These are phyloP conservation scores for Neurospora crassa DNA, from an alignment of 2,329 filamentous ascomycete genomes.

Conservation along the genomic window DNA sequence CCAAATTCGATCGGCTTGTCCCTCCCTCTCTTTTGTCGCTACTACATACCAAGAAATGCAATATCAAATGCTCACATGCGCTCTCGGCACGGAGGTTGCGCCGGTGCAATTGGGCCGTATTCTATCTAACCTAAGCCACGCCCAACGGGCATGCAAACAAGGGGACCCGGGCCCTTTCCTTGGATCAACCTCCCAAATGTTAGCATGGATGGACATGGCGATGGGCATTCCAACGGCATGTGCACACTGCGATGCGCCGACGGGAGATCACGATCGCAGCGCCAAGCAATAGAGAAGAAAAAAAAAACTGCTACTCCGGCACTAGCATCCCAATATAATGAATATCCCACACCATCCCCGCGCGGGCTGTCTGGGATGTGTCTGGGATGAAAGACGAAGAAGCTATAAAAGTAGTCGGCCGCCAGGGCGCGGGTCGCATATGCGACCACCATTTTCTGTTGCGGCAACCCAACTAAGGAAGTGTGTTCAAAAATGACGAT, in stretches of 20 bases:
- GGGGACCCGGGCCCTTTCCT: background rate
- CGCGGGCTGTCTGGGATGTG: background rate
- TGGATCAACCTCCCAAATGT: background rate
- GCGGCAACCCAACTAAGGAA: background rate
- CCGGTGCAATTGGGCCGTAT: background rate
- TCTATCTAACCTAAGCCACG: background rate
- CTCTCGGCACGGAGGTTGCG: background rate
- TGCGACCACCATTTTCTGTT: background rate
- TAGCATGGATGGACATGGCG: background rate
- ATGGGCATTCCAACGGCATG: background rate
- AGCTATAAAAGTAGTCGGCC: background rate
- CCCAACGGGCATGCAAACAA: background rate
- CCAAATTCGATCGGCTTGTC: background rate
- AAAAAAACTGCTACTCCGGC: background rate
- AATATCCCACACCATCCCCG: background rate
- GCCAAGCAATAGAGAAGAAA: background rate
- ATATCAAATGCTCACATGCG: background rate
- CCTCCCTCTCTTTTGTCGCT: background rate
- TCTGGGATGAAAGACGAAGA: background rate
- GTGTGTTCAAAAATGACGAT: background rate
- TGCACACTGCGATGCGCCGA: background rate
- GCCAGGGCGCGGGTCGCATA: background rate
- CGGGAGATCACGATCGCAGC: background rate
- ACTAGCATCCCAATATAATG: background rate
- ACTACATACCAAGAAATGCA: background rate